These are phyloP conservation scores for Cladochytrium tenue DNA, from an alignment of 371 early-diverging fungal genomes.

Conservation along the genomic window DNA sequence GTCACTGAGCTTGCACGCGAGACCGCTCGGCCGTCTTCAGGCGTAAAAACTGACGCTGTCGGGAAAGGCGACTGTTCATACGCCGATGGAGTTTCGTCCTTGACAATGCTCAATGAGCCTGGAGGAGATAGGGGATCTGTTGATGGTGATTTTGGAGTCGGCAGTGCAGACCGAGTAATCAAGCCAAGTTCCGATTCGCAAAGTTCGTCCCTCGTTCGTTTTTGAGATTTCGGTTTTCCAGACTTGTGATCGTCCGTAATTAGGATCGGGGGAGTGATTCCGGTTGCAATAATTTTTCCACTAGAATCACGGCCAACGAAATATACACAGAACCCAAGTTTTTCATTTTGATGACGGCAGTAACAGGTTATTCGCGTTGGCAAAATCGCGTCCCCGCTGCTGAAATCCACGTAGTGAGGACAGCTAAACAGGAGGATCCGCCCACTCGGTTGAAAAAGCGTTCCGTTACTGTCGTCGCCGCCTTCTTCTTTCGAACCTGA, in stretches of 20 bases:
- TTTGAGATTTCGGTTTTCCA: constrained; percentile 29
- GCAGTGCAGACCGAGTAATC: no score
- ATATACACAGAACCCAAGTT: constrained; percentile 82
- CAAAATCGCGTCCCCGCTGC: constrained; percentile 83
- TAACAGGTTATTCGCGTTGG: constrained; percentile 95
- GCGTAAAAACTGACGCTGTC: no score
- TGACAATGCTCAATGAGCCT: no score
- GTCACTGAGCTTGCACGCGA: no score
- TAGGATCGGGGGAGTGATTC: constrained; percentile 89
- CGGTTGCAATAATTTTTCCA: constrained; percentile 72
- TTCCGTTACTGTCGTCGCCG: no score
- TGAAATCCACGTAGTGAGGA: constrained; percentile 82
- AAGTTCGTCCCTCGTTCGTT: not conserved
- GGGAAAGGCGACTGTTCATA: no score
- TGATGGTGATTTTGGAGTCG: no score
- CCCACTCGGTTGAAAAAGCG: not conserved
- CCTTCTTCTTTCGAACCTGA: no score
- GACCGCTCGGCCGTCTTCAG: no score
- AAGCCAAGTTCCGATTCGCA: not conserved
- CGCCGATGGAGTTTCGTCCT: no score
- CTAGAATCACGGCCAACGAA: constrained; percentile 72
- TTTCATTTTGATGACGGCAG: constrained; percentile 90
- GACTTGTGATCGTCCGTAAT: constrained; percentile 96
- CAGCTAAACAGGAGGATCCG: constrained; percentile 72
- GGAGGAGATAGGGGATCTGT: no score